These are phyloP conservation scores for Colletotrichum zoysiae DNA, from an alignment of 2,329 filamentous ascomycete species.

Conservation along the genomic window DNA sequence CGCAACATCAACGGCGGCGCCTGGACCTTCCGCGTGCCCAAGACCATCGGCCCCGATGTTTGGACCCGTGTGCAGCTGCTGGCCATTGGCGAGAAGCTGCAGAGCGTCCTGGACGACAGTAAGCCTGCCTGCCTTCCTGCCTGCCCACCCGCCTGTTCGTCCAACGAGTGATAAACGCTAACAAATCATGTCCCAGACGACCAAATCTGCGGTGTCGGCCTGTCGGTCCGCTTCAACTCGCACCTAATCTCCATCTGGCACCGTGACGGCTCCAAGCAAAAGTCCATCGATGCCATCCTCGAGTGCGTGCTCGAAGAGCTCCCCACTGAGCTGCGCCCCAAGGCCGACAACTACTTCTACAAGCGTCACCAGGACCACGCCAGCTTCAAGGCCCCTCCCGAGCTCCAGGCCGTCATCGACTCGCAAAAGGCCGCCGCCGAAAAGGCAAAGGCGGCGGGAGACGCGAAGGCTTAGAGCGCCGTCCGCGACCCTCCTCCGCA, in stretches of 20 bases:
- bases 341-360: conserved; percentile 81
- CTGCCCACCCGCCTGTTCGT: neutral
- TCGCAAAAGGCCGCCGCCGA: conserved; percentile 65
- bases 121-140: conserved; percentile 49
- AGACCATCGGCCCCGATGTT: conserved; percentile 77
- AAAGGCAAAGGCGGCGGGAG: conserved; percentile 45
- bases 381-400: conserved; percentile 77
- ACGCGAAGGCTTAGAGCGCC: conserved; percentile 26
- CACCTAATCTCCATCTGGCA: conserved; percentile 95
- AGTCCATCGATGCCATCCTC: conserved; percentile 81
- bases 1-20: conserved; percentile 88
- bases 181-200: conserved; percentile 66
- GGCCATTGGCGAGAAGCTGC: conserved; percentile 85
- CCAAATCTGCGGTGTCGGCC: conserved; percentile 90
- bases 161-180: conserved; percentile 8
- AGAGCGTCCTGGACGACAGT: conserved; percentile 79
- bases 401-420: conserved; percentile 69
- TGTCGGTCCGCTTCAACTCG: conserved; percentile 89
- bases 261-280: conserved; percentile 84
- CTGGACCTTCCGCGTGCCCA: conserved; percentile 93
- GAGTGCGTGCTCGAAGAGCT: conserved; percentile 80
- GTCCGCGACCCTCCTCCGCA: conserved; percentile 5
- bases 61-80: conserved; percentile 87
- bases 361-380: conserved; percentile 91
- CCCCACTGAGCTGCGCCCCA: conserved; percentile 78